A percentile compares a stretch with the other conserved stretches of the same genome.
phyloP scores from a whole-genome alignment of 169 alveolate species.

The Perkinsus chesapeaki region DNA sequence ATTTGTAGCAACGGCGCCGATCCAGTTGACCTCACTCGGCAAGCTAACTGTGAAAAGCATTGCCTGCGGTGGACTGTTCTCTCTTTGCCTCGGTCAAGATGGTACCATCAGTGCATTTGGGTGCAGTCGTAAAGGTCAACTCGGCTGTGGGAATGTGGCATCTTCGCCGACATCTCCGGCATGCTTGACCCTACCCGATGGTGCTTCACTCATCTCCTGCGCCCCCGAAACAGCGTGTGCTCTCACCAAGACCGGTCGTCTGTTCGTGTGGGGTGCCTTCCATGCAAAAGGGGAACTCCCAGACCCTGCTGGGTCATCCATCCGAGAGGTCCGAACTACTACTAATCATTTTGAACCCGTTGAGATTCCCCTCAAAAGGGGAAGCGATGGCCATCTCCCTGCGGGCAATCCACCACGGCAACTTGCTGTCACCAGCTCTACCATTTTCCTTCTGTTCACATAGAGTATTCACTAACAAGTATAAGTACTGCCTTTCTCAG shows the following conservation, averaged over 20 bases:
- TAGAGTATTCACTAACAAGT: too few relatives aligned
- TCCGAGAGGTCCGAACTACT: neutral
- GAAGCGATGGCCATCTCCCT: too few relatives aligned
- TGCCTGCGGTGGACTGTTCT: neutral
- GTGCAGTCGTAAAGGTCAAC: neutral
- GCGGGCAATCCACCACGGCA: too few relatives aligned
- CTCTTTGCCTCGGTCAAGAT: neutral
- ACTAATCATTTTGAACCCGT: neutral
- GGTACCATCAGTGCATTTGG: neutral
- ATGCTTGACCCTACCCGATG: neutral
- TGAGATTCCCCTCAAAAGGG: too few relatives aligned
- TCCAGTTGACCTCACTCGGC: neutral
- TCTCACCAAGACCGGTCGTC: neutral
- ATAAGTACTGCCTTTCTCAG: too few relatives aligned
- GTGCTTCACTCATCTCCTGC: neutral
- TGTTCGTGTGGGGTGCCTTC: neutral
- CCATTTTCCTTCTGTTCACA: too few relatives aligned
- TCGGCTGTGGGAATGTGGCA: neutral
- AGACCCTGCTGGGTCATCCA: neutral
- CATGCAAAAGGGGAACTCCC: too few relatives aligned
- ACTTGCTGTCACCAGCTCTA: too few relatives aligned
- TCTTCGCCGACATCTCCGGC: neutral
- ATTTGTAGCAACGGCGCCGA: neutral
- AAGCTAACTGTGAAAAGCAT: neutral
- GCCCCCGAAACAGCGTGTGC: neutral